Base-by-base conservation (phyloP, 2,329 filamentous ascomycete species). In the Anthostomella pinea region DNA sequence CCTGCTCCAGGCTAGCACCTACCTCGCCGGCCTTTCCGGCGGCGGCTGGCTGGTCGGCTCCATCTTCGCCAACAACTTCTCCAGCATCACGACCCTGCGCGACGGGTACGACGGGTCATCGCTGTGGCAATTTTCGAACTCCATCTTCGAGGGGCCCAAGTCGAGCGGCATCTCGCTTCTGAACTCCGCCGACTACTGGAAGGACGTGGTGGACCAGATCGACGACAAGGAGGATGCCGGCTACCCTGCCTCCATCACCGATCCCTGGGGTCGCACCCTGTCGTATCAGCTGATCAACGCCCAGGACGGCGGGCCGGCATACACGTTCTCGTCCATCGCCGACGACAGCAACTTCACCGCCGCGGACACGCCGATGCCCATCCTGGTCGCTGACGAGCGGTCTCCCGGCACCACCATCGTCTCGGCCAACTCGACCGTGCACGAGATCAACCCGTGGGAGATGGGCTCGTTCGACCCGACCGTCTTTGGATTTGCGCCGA, bases 401-500 rank as follows among this genome's bases (percentile, higher is more conserved):
- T 67, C 72, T 13, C 80, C 83, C 0, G 78, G 75, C 10, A 73
- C 85, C 30, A 53, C 60, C 0, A 62, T 85, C 17, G 66, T 91
- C 17, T 72, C 79, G 0, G 60, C 75, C n/a, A 91, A 90, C 52
- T 76, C 85, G 2, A 90, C 86, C 2, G 73, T 89, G 19, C 83
- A 77, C 48, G 86, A 90, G 51, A 84, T 91, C 61, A 88, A 82
- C 48, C 87, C 87, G 0, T 90, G 78, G 67, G 86, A 93, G 51
- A 75, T 91, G 52, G 87, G 87, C 6, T 81, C 81, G 1, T 88
- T 78, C 51, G 87, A 91, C 56, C 83, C 85, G 0, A 85, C 77
- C 0, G 65, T 85, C 4, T 83, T 71, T 49, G 86, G 77, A 5
- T 91, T 89, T 49, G 81, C 75, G 0, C 85, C 86, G 1, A 65